Percentiles rank a stretch among this genome's conserved stretches.
Evolutionary conservation across 2,329 filamentous ascomycete species (phyloP).

Genomic region (Pseudogymnoascus sp.): DNA sequence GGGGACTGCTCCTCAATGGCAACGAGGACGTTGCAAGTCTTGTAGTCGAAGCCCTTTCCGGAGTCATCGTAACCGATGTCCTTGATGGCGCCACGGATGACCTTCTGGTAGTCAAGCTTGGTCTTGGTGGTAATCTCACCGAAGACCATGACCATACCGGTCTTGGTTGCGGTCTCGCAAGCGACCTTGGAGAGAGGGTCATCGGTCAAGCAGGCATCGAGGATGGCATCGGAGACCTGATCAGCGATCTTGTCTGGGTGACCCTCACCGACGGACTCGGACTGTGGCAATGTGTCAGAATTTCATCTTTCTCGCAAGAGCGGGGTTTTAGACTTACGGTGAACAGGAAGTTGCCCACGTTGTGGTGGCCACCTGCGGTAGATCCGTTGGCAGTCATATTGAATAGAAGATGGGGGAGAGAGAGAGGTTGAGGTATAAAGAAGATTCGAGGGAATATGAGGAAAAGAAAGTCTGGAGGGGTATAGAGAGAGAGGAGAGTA

Average conservation of each 20-base stretch:
- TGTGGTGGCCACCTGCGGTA: slow-evolving; percentile 38
- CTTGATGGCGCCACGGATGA: slow-evolving; percentile 91
- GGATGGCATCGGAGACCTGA: slow-evolving; percentile 95
- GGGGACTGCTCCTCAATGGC: slow-evolving; percentile 99
- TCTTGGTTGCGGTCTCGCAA: slow-evolving; percentile 99
- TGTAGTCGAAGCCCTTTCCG: slow-evolving; percentile 98
- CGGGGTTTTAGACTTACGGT: slow-evolving; percentile 46
- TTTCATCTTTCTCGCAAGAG: not conserved
- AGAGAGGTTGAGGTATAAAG: not conserved
- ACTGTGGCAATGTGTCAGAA: slow-evolving; percentile 38
- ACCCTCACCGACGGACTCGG: slow-evolving; percentile 82
- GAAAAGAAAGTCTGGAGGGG: slow-evolving; percentile 13
- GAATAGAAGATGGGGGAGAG: slow-evolving; percentile 24
- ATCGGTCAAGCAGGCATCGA: slow-evolving; percentile 92
- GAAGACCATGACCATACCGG: slow-evolving; percentile 98
- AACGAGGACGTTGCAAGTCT: slow-evolving; percentile 97
- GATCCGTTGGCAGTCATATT: slow-evolving; percentile 47
- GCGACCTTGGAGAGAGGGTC: slow-evolving; percentile 98
- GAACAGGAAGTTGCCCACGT: slow-evolving; percentile 73
- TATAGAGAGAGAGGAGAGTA: not conserved
- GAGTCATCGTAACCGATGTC: slow-evolving; percentile 98
- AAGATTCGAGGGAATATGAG: slow-evolving; percentile 11
- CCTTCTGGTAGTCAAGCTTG: slow-evolving; percentile 93
- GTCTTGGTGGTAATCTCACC: slow-evolving; percentile 98
- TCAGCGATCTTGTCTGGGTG: slow-evolving; percentile 97